Base-by-base conservation (phyloP, 2,329 filamentous ascomycete genomes). In the Bipolaris bicolor region DNA sequence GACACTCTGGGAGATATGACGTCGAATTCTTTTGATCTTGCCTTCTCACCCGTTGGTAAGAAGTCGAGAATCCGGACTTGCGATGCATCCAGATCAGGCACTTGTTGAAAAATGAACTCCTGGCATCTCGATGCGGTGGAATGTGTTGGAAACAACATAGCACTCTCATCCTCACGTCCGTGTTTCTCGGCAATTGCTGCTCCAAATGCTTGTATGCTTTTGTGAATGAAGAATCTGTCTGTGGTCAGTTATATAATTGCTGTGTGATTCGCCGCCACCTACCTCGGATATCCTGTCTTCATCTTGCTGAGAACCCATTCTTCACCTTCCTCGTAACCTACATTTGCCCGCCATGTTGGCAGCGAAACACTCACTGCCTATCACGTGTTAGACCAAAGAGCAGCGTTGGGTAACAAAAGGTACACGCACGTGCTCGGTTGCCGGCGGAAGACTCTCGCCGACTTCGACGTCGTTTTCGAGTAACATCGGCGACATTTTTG, bases 351-450 rank as follows among this genome's bases (percentile, higher is more conserved):
- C 95, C 95, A 99, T 78, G 92, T 96, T 37, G 95, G 95, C 24
- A 99, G 81, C 15, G 95, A 98, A 40, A 98, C 94, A 76, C 94
- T 98, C 64, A 98, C 91, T 63, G 94, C 95, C 93, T 97, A 64
- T 50, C 13, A 33, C 40, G 43, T 44, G 61, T 67, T 67, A 71
- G 63, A 52, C 41, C 49, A 39, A 22, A 29, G 29, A 47, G 15
- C 47, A 54, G 41, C 41, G 49, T 49, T 33, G 20, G 20, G 7
- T 16, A 36, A 49, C 45, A 40, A 49, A 26, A 47, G 49, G 55
- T 65, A 64, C 64, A 75, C 75, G 69, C 69, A 77, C 75, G 69
- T 77, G 75, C 57, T 73, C 74, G 29, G 75, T 77, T 58, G 75
- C 68, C 11, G 75, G 73, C 24, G 75, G 75, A 45, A 77, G 66